Conservation (phyloP, 768 basidiomycete species). For the Neoboletus brunneissimus region DNA sequence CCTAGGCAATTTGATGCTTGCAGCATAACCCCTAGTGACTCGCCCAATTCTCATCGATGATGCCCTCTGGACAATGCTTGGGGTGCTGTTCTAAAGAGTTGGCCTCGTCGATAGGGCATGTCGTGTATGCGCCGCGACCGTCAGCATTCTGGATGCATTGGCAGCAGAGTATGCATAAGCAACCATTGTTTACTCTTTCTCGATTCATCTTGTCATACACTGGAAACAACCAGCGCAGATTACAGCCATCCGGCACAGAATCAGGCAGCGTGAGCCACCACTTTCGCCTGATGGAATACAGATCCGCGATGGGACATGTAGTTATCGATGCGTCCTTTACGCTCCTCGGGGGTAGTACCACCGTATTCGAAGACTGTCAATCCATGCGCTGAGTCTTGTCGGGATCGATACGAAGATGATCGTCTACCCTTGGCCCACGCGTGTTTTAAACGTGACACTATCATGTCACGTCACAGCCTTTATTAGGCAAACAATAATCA, state of each 20-base stretch:
- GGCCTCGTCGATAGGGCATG: neutral
- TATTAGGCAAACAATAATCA: conserved; percentile 7
- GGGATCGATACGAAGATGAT: neutral
- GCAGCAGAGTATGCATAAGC: too few relatives aligned
- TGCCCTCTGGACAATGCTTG: neutral
- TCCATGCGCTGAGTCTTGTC: too few relatives aligned
- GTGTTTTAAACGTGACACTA: conserved; percentile 9
- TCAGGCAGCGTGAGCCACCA: neutral
- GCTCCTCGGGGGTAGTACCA: neutral
- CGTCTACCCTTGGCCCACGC: neutral
- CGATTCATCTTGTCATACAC: too few relatives aligned
- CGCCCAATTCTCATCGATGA: neutral
- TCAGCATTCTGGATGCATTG: neutral
- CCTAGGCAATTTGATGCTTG: neutral
- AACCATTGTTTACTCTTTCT: too few relatives aligned
- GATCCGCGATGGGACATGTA: neutral
- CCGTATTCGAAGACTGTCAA: neutral
- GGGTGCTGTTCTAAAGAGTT: neutral
- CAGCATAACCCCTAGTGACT: neutral
- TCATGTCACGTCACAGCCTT: conserved; percentile 9
- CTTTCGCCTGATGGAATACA: neutral
- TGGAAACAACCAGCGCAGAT: too few relatives aligned
- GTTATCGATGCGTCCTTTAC: neutral
- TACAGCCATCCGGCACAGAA: too few relatives aligned
- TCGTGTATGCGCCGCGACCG: too few relatives aligned